Evolutionary conservation across 2,329 filamentous ascomycete species (phyloP).

Genomic region (Nectriaceae sp.): DNA sequence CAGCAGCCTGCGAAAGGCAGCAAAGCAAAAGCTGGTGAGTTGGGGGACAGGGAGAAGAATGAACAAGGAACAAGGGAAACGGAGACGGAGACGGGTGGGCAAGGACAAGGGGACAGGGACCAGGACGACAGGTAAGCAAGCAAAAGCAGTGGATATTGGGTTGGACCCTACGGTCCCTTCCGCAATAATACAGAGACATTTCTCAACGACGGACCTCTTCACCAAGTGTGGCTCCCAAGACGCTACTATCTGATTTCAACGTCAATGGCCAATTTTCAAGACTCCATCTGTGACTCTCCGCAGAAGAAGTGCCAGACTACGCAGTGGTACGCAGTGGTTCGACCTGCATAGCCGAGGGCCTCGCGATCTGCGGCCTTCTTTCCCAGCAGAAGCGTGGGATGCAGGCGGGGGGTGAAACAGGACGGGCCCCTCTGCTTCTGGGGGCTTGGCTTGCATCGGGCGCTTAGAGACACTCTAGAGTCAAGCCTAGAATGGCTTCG

Average conservation of each 20-base stretch:
- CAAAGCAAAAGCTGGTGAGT: conserved; percentile 1
- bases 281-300: too few relatives aligned
- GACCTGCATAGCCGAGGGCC: conserved; percentile 43
- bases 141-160: conserved; percentile 11
- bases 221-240: conserved; percentile 3
- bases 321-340: conserved; percentile 27
- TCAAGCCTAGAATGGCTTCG: conserved; percentile 12
- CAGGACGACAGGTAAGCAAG: conserved; percentile 1
- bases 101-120: neutral
- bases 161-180: conserved; percentile 5
- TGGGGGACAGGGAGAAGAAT: neutral
- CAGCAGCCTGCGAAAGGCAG: conserved; percentile 8
- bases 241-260: conserved; percentile 13
- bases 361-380: conserved; percentile 36
- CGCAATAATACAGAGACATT: conserved; percentile 17
- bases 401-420: conserved; percentile 29
- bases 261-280: neutral
- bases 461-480: conserved; percentile 27
- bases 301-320: too few relatives aligned
- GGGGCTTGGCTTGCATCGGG: conserved; percentile 29
- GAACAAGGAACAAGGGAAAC: conserved; percentile 1
- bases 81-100: neutral
- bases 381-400: conserved; percentile 36
- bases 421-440: conserved; percentile 9
- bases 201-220: conserved; percentile 8